Evolutionary conservation across 106 monocot genomes (phyloP).

Genomic region (Chionographis japonica): DNA sequence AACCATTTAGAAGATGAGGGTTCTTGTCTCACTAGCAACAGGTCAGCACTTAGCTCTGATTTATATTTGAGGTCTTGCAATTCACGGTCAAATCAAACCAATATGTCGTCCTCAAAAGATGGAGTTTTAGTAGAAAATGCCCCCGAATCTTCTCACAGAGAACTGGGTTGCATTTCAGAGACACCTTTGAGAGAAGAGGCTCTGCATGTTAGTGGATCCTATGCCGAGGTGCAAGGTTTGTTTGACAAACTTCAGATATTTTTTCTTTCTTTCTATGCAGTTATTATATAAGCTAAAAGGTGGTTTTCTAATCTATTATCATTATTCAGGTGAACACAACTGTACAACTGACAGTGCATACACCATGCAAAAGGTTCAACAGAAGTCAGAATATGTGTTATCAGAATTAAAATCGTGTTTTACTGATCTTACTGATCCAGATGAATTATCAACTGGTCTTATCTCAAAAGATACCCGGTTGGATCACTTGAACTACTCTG

Average conservation of each 20-base stretch:
- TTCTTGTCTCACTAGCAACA: not conserved
- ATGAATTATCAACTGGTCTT: slow-evolving; percentile 10
- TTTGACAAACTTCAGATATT: not conserved
- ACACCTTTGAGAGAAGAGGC: slow-evolving; percentile 13
- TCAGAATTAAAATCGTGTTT: not conserved
- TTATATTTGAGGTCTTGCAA: too few species aligned
- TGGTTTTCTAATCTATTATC: not conserved
- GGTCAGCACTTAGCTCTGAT: too few species aligned
- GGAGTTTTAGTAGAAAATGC: slow-evolving; percentile 17
- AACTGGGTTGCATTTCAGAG: slow-evolving; percentile 11
- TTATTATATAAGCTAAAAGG: not conserved
- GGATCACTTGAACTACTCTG: slow-evolving; percentile 29
- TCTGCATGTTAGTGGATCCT: slow-evolving; percentile 16
- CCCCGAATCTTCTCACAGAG: slow-evolving; percentile 9
- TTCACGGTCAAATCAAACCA: too few species aligned
- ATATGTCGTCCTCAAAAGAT: too few species aligned
- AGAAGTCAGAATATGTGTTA: slow-evolving; percentile 18
- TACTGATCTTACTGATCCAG: slow-evolving; percentile 2
- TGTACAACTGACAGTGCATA: slow-evolving; percentile 6
- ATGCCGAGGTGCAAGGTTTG: slow-evolving; percentile 47
- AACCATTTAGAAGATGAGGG: not conserved
- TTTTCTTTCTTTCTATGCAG: not conserved
- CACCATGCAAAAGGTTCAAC: slow-evolving; percentile 1
- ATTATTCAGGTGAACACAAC: slow-evolving; percentile 20
- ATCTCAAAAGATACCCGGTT: slow-evolving; percentile 20